Base-by-base conservation (phyloP, 2,329 filamentous ascomycete genomes). In the Huntiella omanensis region DNA sequence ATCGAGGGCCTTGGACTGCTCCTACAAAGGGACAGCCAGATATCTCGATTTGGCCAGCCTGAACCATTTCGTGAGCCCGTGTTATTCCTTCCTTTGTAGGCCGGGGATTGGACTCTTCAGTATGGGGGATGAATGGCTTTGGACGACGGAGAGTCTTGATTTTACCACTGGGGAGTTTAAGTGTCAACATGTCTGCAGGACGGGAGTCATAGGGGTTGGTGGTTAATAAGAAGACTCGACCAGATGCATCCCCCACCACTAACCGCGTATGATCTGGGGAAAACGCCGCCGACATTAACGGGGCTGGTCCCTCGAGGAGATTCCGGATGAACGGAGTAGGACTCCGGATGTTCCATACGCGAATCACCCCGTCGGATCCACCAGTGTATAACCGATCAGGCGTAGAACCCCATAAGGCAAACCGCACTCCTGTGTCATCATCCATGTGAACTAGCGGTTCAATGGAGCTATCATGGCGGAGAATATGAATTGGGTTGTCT, bases 401-500 rank as follows among this genome's bases (percentile, higher is more conserved):
- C 0, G 67, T 70, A 12, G 62, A 65, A 1, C 72, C 75, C 75
- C 75, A 80, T 3, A 73, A 68, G 0, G 68, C 69, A 52, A 80
- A 78, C 54, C 77, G 78, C 37, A 78, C 71, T 2, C 75, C 75
- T 0, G 70, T 69, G 49, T 79, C 75, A 43, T 73, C 71, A 6
- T 62, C 59, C 48, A 75, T 71, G 34, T 72, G 64, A 3, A 62
- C 55, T 33, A 64, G 59, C 28, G 62, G 59, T 10, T 65, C 62
- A 2, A 64, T 52, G 0, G 60, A 64, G 34, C 59, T 58, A 7
- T 69, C 73, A 51, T 80, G 75, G 5, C 60, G 52, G 0, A 80
- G 60, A 2, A 68, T 57, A 53, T 77, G 73, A 16, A 75, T 67
- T 0, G 73, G 69, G 34, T 62, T 58, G 51, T 77, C 71, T n/a